These are phyloP conservation scores for Phytophthora citrophthora DNA, from an alignment of 352 stramenopile genomes.

Conservation along the genomic window DNA sequence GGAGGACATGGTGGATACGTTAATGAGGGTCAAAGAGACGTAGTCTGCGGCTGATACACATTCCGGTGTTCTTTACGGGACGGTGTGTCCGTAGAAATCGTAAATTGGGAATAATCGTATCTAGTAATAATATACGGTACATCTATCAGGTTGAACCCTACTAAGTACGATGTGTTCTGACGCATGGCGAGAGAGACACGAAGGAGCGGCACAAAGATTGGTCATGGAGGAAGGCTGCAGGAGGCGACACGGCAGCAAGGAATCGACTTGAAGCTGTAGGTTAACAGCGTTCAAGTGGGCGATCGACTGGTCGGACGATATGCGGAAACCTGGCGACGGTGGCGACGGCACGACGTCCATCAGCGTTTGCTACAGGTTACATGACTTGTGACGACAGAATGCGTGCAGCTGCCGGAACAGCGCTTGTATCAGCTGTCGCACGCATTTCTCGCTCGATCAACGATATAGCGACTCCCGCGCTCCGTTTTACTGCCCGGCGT, in stretches of 20 bases:
- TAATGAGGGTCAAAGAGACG: background rate
- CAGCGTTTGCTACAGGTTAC: slow-evolving; percentile 1
- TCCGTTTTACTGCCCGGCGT: slow-evolving; percentile 13
- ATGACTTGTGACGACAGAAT: background rate
- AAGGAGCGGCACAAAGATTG: background rate
- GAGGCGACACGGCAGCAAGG: too few species aligned
- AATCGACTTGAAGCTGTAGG: too few species aligned
- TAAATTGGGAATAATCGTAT: slow-evolving; percentile 8
- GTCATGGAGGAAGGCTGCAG: too few species aligned
- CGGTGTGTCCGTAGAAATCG: background rate
- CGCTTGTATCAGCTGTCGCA: slow-evolving; percentile 19
- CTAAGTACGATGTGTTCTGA: slow-evolving; percentile 22
- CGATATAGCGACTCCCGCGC: slow-evolving; percentile 5
- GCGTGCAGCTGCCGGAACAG: slow-evolving; percentile 1
- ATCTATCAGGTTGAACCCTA: background rate
- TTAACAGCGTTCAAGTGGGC: background rate
- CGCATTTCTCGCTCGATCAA: slow-evolving; percentile 17
- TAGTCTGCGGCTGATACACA: background rate
- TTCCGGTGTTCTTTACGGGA: slow-evolving; percentile 11
- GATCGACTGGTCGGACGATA: slow-evolving; percentile 3
- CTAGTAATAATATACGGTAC: slow-evolving; percentile 1
- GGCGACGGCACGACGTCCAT: slow-evolving; percentile 9
- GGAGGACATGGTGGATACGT: slow-evolving; percentile 4
- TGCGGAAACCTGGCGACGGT: background rate
- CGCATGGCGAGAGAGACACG: slow-evolving; percentile 15